Evolutionary conservation across 169 alveolate species (phyloP).

Genomic region (Plasmodium cynomolgi): DNA sequence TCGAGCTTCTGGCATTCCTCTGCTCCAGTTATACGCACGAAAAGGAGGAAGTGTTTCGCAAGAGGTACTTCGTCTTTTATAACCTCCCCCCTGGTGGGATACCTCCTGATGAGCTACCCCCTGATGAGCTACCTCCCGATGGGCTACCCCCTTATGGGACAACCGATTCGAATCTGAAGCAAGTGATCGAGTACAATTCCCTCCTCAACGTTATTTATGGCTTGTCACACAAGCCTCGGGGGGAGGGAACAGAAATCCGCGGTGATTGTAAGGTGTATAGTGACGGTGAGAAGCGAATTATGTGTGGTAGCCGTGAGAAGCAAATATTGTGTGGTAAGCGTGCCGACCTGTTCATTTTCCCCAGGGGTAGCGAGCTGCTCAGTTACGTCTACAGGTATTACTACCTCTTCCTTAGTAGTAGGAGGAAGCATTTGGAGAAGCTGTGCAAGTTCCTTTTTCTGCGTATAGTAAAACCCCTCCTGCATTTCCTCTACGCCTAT

Average conservation of each 20-base stretch:
- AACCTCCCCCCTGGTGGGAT: not conserved
- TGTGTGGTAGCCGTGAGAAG: not conserved
- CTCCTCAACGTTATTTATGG: conserved; percentile 47
- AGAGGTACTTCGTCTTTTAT: not conserved
- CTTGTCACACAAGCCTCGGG: not conserved
- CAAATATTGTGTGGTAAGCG: not conserved
- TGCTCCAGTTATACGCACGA: conserved; percentile 22
- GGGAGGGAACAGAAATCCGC: not conserved
- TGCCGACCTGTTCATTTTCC: conserved; percentile 26
- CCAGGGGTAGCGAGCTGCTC: conserved; percentile 53
- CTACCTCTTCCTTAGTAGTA: conserved; percentile 6
- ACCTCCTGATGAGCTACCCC: not conserved
- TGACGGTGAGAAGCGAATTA: not conserved
- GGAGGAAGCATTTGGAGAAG: conserved; percentile 12
- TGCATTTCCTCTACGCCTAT: conserved; percentile 40
- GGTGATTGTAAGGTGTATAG: not conserved
- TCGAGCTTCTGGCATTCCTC: conserved; percentile 20
- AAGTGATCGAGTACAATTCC: conserved; percentile 4
- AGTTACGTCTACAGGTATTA: conserved; percentile 29
- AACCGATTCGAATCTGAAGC: not conserved
- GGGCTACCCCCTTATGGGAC: not conserved
- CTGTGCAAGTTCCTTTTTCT: conserved; percentile 33
- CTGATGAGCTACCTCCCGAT: no score
- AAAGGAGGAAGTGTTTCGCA: conserved; percentile 6
- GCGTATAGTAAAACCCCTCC: conserved; percentile 17